phyloP scores from a whole-genome alignment of 371 early-diverging fungal genomes.

The Phascolomyces articulosus region DNA sequence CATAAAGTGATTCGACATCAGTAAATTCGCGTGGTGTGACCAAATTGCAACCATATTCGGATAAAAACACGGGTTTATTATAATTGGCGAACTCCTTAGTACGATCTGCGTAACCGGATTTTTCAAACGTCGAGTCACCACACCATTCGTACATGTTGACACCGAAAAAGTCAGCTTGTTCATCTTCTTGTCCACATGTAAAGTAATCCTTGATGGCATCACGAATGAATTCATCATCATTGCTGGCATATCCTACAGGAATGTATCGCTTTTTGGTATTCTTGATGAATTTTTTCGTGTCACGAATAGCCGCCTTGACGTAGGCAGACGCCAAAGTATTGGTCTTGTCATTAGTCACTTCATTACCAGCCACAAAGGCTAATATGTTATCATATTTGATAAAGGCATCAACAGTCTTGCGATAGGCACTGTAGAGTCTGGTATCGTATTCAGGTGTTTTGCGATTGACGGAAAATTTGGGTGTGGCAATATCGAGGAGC shows the following conservation, averaged over 20 bases:
- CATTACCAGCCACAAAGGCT: slow-evolving; percentile 83
- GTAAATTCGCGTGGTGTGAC: slow-evolving; percentile 57
- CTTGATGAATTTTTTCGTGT: slow-evolving; percentile 68
- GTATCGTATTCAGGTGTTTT: slow-evolving; percentile 67
- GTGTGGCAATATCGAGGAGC: slow-evolving; percentile 69
- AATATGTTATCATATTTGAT: slow-evolving; percentile 65
- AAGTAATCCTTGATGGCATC: slow-evolving; percentile 72
- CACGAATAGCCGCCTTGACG: slow-evolving; percentile 77
- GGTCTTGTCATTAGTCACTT: slow-evolving; percentile 72
- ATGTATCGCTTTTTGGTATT: slow-evolving; percentile 47
- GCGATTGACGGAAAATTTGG: slow-evolving; percentile 69
- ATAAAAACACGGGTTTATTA: slow-evolving; percentile 64
- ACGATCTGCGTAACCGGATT: slow-evolving; percentile 64
- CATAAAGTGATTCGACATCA: slow-evolving; percentile 69
- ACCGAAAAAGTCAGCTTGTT: slow-evolving; percentile 78
- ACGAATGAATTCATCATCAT: slow-evolving; percentile 76
- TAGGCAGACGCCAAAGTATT: slow-evolving; percentile 72
- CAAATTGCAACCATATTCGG: slow-evolving; percentile 70
- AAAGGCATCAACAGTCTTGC: slow-evolving; percentile 68
- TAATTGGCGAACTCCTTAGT: slow-evolving; percentile 56
- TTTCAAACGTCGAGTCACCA: slow-evolving; percentile 53
- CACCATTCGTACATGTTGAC: slow-evolving; percentile 75
- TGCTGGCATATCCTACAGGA: slow-evolving; percentile 84
- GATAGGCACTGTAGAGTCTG: slow-evolving; percentile 58
- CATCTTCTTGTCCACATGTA: slow-evolving; percentile 69